Conservation (phyloP, 2,329 filamentous ascomycete genomes). For the Hymenoscyphus linearis region DNA sequence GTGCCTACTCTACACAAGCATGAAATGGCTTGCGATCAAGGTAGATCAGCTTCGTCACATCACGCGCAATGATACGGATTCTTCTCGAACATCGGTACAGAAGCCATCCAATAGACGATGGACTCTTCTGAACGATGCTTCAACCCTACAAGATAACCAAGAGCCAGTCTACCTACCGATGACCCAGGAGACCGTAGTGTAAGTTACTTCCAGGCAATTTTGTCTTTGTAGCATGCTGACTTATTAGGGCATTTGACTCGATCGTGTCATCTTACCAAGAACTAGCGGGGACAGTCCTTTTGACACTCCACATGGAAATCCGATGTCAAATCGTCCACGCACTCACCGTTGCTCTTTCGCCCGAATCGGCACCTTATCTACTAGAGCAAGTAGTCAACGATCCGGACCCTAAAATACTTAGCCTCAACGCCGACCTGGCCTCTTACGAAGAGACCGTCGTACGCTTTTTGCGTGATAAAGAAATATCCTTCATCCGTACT, state of each 20-base stretch:
- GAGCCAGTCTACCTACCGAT: conserved; percentile 78
- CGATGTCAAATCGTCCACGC: conserved; percentile 81
- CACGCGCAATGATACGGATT: conserved; percentile 66
- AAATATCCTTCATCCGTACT: conserved; percentile 69
- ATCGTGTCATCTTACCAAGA: conserved; percentile 79
- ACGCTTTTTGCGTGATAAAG: conserved; percentile 63
- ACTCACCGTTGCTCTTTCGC: conserved; percentile 59
- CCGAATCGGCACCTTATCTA: conserved; percentile 54
- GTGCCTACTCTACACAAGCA: conserved; percentile 89
- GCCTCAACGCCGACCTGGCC: conserved; percentile 78
- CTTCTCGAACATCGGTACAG: conserved; percentile 40
- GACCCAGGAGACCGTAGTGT: conserved; percentile 77
- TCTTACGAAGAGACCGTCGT: conserved; percentile 79
- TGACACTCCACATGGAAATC: conserved; percentile 84
- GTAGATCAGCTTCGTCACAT: conserved; percentile 78
- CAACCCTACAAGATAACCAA: conserved; percentile 53
- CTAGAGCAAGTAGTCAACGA: conserved; percentile 69
- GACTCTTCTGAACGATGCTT: conserved; percentile 69
- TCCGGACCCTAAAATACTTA: conserved; percentile 74
- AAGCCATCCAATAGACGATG: conserved; percentile 58
- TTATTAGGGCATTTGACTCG: conserved; percentile 69
- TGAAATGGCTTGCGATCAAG: conserved; percentile 93
- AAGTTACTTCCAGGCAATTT: conserved; percentile 36
- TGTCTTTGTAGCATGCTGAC: conserved; percentile 1
- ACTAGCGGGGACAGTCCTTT: conserved; percentile 70